Evolutionary conservation across 2,329 filamentous ascomycete species (phyloP), one percentile per base, ranked within the genome.

Genomic region (Penicillium sp.): DNA sequence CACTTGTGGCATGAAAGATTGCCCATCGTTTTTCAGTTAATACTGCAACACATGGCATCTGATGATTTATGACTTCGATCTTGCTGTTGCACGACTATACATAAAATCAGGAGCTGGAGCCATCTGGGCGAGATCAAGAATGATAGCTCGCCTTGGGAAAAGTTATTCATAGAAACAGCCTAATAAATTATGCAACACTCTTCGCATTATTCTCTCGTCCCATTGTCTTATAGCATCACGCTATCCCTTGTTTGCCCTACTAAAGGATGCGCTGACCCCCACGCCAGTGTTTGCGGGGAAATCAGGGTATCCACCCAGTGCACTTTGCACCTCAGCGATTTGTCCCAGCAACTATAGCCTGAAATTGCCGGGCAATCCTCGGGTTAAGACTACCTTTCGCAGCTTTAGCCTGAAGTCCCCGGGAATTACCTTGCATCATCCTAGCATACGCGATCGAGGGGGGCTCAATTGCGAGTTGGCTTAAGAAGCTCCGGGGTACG

Each of bases 271-370:
- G 24, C 23, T 15, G 21, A 51, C 47, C 54, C 54, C 57, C 47
- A 51, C 54, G 39, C 54, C 31, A 24, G 13, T 47, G 10, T 43
- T 56, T 58, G 55, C 52, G 57, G 57, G 55, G 57, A 56, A 53
- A 18, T 8, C 7, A 12, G 23, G 16, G 42, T 16, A 47, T 42
- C 50, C 50, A 48, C 45, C 29, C 43, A 12, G 12, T 16, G 38
- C 38, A 21, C 36, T 28, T 44, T 48, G 26, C 10, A 41, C 15
- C 24, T 26, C 45, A 16, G 6, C 33, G 7, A 31, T 36, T 44
- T 21, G 26, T 36, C 18, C 41, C 39, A 26, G 15, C 18, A 4
- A 28, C 34, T 56, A 56, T 59, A 59, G 57, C 55, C 57, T 56
- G 57, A 59, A 58, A 36, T 46, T 41, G 29, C 26, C 8, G 21